Evolutionary conservation across 176 grass and related monocot genomes (phyloP).

Genomic region (Guadua angustifolia): DNA sequence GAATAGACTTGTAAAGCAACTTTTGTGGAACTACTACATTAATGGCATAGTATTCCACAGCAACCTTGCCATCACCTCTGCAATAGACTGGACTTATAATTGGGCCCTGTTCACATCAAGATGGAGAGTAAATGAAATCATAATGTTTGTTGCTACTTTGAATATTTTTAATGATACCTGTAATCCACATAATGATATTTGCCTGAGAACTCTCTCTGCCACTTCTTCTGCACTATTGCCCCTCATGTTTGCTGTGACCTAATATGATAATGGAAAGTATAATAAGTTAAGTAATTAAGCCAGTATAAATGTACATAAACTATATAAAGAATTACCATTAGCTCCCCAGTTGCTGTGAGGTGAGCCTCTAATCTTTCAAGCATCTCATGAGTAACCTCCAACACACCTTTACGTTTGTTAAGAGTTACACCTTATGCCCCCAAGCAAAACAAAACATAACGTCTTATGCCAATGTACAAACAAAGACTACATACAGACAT

Average conservation of each 20-base stretch:
- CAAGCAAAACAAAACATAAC: not conserved
- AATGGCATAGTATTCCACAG: slow-evolving; percentile 86
- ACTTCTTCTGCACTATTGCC: slow-evolving; percentile 88
- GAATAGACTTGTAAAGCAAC: slow-evolving; percentile 84
- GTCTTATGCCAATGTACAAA: not conserved
- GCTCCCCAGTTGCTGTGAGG: slow-evolving; percentile 66
- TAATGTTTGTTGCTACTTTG: not conserved
- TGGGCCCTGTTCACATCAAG: slow-evolving; percentile 75
- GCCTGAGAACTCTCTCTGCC: slow-evolving; percentile 80
- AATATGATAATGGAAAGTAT: slow-evolving; percentile 38
- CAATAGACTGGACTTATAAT: slow-evolving; percentile 88
- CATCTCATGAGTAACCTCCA: slow-evolving; percentile 91
- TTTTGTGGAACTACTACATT: slow-evolving; percentile 88
- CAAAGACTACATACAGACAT: not conserved
- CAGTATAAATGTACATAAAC: slow-evolving; percentile 10
- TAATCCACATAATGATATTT: slow-evolving; percentile 79
- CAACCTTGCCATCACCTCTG: slow-evolving; percentile 58
- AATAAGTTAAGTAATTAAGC: slow-evolving; percentile 32
- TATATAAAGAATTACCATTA: slow-evolving; percentile 63
- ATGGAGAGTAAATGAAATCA: slow-evolving; percentile 38
- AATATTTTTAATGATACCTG: slow-evolving; percentile 59
- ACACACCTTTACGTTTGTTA: slow-evolving; percentile 65
- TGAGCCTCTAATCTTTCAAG: slow-evolving; percentile 98
- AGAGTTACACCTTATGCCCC: slow-evolving; percentile 39
- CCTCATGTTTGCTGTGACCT: slow-evolving; percentile 98